Base-by-base conservation (phyloP, 306 rosid genomes). In the Trifolium pratense region DNA sequence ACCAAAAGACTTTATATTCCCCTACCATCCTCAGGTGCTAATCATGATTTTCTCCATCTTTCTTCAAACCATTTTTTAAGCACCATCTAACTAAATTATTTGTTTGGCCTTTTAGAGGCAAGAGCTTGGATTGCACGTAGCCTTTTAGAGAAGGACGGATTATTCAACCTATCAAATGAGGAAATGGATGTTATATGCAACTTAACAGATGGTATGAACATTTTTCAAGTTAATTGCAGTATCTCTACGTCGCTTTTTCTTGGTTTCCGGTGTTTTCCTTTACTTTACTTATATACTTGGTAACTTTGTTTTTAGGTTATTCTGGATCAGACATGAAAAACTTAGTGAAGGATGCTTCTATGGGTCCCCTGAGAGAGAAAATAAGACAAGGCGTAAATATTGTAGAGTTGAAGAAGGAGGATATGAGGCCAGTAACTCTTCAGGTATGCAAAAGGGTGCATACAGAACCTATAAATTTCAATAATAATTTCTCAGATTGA, bases 291-390 rank as follows among this genome's bases (percentile, higher is more conserved):
- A 29, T 29, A 29, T 32, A 20, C 63, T 80, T 56, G 51, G 48
- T 23, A 37, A 66, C 40, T 73, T 45, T 18, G 9, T 20, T 87
- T 80, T 32, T 80, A 90, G 96, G 99, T 31, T 94, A 94, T 78
- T 94, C 96, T 9, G 97, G 97, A 75, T 94, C 99, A 49, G 97
- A 94, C 89, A 90, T 94, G 99, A 87, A 88, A 69, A 94, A 94
- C 79, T 87, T 94, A 5, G 99, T 91, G 78, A 90, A 90, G 74
- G 96, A 91, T 74, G 97, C 99, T 62, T 88, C 96, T 23, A 86
- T 94, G 97, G 99, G 99, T 57, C 99, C 99, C 55, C 84, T 94
- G n/a, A 88, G 99, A 77, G 81, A 94, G 71, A 95, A 91, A 78
- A 66, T 94, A 52, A 82, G 26, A 48, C 89, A 82, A 80, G 99